Percentiles rank a stretch among this genome's conserved stretches.
phyloP scores from a whole-genome alignment of 2,329 filamentous ascomycete species.

The Diaporthe sp. region DNA sequence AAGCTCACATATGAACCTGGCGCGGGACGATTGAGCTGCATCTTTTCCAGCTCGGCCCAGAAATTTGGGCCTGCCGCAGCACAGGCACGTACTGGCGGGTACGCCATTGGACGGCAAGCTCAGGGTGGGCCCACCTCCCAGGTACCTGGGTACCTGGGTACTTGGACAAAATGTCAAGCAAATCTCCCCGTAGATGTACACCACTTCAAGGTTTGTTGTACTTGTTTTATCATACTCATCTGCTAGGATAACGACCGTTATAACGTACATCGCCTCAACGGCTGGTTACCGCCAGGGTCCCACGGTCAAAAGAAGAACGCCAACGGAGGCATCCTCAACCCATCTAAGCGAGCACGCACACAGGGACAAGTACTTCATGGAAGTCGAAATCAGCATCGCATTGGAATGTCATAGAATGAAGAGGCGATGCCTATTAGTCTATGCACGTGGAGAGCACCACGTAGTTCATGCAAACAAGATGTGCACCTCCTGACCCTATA shows the following conservation, averaged over 20 bases:
- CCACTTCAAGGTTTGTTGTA: background rate
- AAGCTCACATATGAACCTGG: constrained; percentile 23
- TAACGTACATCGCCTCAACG: background rate
- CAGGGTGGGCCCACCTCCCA: background rate
- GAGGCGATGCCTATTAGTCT: constrained; percentile 26
- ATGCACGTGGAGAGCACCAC: background rate
- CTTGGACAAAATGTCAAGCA: background rate
- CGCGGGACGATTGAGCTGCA: constrained; percentile 14
- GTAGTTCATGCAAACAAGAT: constrained; percentile 1
- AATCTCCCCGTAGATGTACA: background rate
- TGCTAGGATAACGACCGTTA: background rate
- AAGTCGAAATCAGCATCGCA: background rate
- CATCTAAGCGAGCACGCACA: background rate
- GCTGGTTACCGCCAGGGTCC: no score
- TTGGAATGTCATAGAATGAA: constrained; percentile 10
- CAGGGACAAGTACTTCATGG: background rate
- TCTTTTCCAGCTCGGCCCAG: constrained; percentile 26
- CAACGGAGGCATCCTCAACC: no score
- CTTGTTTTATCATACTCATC: background rate
- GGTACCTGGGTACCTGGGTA: background rate
- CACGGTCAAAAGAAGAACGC: background rate
- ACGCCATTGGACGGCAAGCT: background rate
- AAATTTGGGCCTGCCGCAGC: constrained; percentile 21
- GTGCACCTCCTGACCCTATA: constrained; percentile 20
- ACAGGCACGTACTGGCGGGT: background rate